phyloP scores from a whole-genome alignment of 2,329 filamentous ascomycete species.

The Epichloe coenophiala region DNA sequence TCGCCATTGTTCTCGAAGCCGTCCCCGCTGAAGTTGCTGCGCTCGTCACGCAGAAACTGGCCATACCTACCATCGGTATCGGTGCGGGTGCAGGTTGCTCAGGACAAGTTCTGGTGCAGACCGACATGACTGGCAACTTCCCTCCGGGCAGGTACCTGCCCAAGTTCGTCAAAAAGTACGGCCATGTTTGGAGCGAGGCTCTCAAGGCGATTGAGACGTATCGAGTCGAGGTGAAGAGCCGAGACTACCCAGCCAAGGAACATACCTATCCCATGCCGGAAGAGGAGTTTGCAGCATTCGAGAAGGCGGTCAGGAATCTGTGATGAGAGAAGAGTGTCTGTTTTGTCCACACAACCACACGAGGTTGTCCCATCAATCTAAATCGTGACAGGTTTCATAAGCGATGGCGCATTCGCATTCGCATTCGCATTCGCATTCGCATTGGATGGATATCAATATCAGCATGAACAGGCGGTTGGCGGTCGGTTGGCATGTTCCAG shows the following conservation, averaged over 20 bases:
- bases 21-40: constrained; percentile 75
- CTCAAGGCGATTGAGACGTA: constrained; percentile 67
- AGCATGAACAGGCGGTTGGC: neutral
- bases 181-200: constrained; percentile 78
- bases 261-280: constrained; percentile 81
- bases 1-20: constrained; percentile 78
- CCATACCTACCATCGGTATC: constrained; percentile 88
- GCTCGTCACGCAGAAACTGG: constrained; percentile 66
- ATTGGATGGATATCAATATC: neutral
- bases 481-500: neutral
- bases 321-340: constrained; percentile 15
- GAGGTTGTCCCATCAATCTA: neutral
- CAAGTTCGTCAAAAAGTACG: constrained; percentile 94
- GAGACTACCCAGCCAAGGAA: constrained; percentile 72
- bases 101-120: constrained; percentile 88
- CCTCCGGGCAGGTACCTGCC: constrained; percentile 81
- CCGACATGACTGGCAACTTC: constrained; percentile 90
- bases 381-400: constrained; percentile 2
- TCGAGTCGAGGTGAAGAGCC: constrained; percentile 71
- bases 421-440: no score
- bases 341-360: neutral
- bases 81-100: constrained; percentile 86
- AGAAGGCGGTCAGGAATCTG: constrained; percentile 26
- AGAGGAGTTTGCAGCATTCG: constrained; percentile 65
- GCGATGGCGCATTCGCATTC: constrained; percentile 11